Evolutionary conservation across 108 stramenopile species (phyloP), one percentile per base, ranked within the genome.

Genomic region (Schizochytrium sp.): DNA sequence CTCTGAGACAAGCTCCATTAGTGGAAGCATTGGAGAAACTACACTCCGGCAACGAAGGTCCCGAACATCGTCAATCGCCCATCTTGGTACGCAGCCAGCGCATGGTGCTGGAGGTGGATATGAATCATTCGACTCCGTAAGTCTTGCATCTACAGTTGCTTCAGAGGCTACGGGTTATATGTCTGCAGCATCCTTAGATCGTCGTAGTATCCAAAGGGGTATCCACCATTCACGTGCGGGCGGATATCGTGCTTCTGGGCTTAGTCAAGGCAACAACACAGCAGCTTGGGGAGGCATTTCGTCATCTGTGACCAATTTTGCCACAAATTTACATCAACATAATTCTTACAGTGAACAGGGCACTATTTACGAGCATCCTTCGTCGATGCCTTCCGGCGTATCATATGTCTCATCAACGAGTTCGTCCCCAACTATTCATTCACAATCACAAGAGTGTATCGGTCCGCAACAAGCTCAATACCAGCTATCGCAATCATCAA

Each of bases 1-100:
- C 64, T 69, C 64, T 38, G 64, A 69, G 15, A 69, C 64, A 44
- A 69, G 64, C 64, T 69, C 64, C 5, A 5, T 15, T 38, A 38
- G 15, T 3, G 64, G 64, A 7, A 7, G 44, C 28, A 44, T 44
- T 7, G 0, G 42, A 8, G 40, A 38, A 44, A 69, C 64, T 7
- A 2, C 44, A 44, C 64, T 38, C 28, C 28, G 10, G 42, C 1
- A 44, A 5, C 64, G 64, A 7, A 8, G 64, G 44, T 44, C 12
- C 64, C 8, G 8, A 44, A 44, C 64, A 15, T 69, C 64, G 8
- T 44, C 64, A 5, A 15, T 44, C 12, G 64, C 64, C 28, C 64
- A 69, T 69, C 15, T 69, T 1, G 64, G 64, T 44, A 44, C 19
- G 0, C 64, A 69, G 64, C 64, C 12, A n/a, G 19, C 17, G 17